These are phyloP conservation scores for Penicillium herquei DNA, from an alignment of 495 filamentous ascomycete species.

Conservation along the genomic window DNA sequence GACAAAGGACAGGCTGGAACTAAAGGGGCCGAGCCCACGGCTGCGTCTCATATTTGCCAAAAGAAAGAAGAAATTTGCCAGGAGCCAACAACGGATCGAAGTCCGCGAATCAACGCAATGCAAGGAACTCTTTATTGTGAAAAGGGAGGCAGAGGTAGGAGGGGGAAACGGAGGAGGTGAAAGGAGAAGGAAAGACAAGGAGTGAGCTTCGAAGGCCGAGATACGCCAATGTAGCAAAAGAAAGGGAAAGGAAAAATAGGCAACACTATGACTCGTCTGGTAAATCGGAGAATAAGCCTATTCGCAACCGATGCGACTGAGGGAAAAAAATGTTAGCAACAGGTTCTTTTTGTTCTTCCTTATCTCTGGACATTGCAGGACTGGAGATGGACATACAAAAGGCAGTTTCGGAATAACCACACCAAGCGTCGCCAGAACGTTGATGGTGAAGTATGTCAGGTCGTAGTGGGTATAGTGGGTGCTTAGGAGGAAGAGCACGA, in stretches of 20 bases:
- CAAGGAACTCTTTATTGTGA: constrained; percentile 20
- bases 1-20: constrained; percentile 17
- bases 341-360: background rate
- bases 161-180: constrained; percentile 2
- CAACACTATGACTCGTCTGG: constrained; percentile 41
- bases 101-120: constrained; percentile 29
- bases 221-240: constrained; percentile 24
- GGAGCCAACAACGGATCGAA: constrained; percentile 20
- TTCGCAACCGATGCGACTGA: constrained; percentile 51
- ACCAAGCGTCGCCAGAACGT: constrained; percentile 84
- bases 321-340: constrained; percentile 22
- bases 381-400: constrained; percentile 58
- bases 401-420: constrained; percentile 96
- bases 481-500: constrained; percentile 90
- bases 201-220: constrained; percentile 15
- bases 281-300: constrained; percentile 46
- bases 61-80: constrained; percentile 15
- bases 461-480: constrained; percentile 99
- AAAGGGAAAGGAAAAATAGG: constrained; percentile 12
- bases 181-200: constrained; percentile 10
- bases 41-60: constrained; percentile 27
- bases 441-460: constrained; percentile 92
- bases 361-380: background rate
- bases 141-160: constrained; percentile 4
- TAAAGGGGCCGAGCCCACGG: constrained; percentile 11